phyloP scores from a whole-genome alignment of 176 grass and related monocot genomes.

The Sorghum bicolor region Sorghum_bicolor_NCBIv3 NC_012873.2:40812001-40812500 shows the following conservation, averaged over 20 bases:
- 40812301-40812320: not conserved
- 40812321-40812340: not conserved
- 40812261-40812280: constrained; percentile 47
- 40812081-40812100: constrained; percentile 39
- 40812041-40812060: constrained; percentile 17
- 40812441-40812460: not conserved
- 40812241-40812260: constrained; percentile 32
- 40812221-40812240: constrained; percentile 4
- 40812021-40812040: constrained; percentile 34
- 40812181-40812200: constrained; percentile 20
- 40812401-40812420: not conserved
- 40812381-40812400: not conserved
- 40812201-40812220: constrained; percentile 4
- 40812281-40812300: constrained; percentile 30
- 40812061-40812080: constrained; percentile 61
- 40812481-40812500: constrained; percentile 1
- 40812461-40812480: constrained; percentile 6
- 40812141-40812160: constrained; percentile 38
- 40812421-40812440: constrained; percentile 1
- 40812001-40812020: constrained; percentile 54
- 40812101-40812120: constrained; percentile 21
- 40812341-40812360: not conserved
- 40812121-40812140: constrained; percentile 8
- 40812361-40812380: not conserved
- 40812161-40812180: constrained; percentile 47